Percentiles rank a stretch among this genome's conserved stretches.
phyloP scores from a whole-genome alignment of 2,329 filamentous ascomycete genomes.

The Hypoxylon sp. region DNA sequence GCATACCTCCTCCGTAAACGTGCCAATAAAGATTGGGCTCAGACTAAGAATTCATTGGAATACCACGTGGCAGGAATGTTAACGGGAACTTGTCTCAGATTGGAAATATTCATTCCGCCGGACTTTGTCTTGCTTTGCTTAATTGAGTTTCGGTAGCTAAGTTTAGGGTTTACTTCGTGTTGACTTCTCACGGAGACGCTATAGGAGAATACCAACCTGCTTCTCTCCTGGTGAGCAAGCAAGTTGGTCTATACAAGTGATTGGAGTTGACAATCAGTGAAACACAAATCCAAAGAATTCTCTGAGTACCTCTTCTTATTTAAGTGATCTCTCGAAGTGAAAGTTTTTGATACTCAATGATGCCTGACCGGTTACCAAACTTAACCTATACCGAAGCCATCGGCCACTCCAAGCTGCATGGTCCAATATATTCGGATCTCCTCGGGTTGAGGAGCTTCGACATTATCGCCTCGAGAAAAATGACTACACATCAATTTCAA shows the following conservation, averaged over 20 bases:
- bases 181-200: slow-evolving; percentile 1
- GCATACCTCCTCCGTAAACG: background rate
- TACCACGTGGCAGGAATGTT: slow-evolving; percentile 30
- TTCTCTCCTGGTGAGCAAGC: slow-evolving; percentile 3
- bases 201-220: background rate
- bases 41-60: slow-evolving; percentile 12
- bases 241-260: background rate
- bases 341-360: background rate
- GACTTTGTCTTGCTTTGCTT: slow-evolving; percentile 11
- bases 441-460: background rate
- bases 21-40: slow-evolving; percentile 17
- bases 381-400: background rate
- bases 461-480: background rate
- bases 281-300: background rate
- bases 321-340: background rate
- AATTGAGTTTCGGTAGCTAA: slow-evolving; percentile 1
- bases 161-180: background rate
- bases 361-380: background rate
- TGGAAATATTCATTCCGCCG: slow-evolving; percentile 4
- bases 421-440: background rate
- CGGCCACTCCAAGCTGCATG: background rate
- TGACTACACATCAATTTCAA: background rate
- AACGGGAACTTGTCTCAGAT: slow-evolving; percentile 3
- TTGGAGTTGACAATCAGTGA: background rate
- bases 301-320: background rate